phyloP scores from a whole-genome alignment of 768 basidiomycete species.

The Lyophyllum atratum region DNA sequence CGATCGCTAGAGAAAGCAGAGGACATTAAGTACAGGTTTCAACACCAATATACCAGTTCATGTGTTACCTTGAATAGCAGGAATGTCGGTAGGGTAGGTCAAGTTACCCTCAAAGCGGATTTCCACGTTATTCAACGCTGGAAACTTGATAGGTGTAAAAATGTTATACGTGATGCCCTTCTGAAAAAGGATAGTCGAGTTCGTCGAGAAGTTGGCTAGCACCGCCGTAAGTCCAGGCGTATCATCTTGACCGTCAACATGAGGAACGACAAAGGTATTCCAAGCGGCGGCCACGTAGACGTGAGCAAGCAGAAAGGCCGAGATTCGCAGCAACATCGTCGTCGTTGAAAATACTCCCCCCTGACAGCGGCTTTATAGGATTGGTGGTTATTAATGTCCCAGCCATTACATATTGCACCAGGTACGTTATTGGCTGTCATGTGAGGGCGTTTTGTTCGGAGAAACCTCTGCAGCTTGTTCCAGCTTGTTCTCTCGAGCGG shows the following conservation, averaged over 20 bases:
- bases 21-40: background rate
- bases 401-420: background rate
- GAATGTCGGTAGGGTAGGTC: constrained; percentile 53
- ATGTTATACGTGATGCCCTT: constrained; percentile 62
- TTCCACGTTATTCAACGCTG: constrained; percentile 55
- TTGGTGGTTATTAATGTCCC: background rate
- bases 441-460: background rate
- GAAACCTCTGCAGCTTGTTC: background rate
- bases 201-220: constrained; percentile 37
- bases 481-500: no score
- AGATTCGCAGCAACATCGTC: constrained; percentile 10
- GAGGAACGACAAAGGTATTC: constrained; percentile 54
- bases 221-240: constrained; percentile 48
- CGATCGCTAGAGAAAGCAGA: constrained; percentile 34
- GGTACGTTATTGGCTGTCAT: background rate
- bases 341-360: background rate
- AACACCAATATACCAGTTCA: background rate
- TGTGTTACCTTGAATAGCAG: constrained; percentile 47
- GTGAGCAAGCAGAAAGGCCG: constrained; percentile 23
- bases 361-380: background rate
- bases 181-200: constrained; percentile 58
- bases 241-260: constrained; percentile 49
- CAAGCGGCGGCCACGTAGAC: constrained; percentile 33
- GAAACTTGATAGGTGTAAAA: constrained; percentile 60
- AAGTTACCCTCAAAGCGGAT: constrained; percentile 59